phyloP scores from a whole-genome alignment of 2,329 filamentous ascomycete species.

The Penicillium nordicum region DNA sequence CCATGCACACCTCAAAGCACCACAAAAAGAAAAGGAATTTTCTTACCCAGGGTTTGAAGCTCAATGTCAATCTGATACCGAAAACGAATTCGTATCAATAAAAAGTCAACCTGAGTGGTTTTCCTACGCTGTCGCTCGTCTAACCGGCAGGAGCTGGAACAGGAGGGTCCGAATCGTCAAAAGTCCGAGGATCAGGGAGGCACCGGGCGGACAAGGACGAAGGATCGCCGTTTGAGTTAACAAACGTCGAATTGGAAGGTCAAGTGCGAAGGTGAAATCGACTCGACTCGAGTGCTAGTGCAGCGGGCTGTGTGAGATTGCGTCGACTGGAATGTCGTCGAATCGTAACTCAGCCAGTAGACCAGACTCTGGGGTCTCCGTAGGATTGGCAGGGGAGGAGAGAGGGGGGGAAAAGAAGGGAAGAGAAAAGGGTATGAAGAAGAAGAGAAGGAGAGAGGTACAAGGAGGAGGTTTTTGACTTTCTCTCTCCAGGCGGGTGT shows the following conservation, averaged over 20 bases:
- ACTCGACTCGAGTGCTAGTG: slow-evolving; percentile 38
- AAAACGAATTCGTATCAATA: slow-evolving; percentile 12
- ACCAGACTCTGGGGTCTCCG: slow-evolving; percentile 42
- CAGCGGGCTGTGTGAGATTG: slow-evolving; percentile 28
- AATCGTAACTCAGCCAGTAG: slow-evolving; percentile 31
- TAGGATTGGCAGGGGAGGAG: slow-evolving; percentile 29
- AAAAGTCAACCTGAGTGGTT: slow-evolving; percentile 1
- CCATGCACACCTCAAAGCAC: slow-evolving; percentile 5
- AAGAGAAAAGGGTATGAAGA: slow-evolving; percentile 15
- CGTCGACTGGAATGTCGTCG: slow-evolving; percentile 23
- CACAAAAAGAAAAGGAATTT: neutral
- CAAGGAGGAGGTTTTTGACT: slow-evolving; percentile 34
- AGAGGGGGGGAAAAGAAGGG: slow-evolving; percentile 18
- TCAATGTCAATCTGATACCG: slow-evolving; percentile 18
- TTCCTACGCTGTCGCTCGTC: slow-evolving; percentile 36
- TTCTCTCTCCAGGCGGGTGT: slow-evolving; percentile 45
- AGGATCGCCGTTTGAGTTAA: slow-evolving; percentile 39
- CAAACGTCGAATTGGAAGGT: slow-evolving; percentile 39
- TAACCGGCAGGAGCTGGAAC: slow-evolving; percentile 40
- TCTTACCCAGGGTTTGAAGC: slow-evolving; percentile 15
- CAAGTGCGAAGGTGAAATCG: slow-evolving; percentile 39
- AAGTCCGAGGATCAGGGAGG: slow-evolving; percentile 29
- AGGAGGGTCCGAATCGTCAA: slow-evolving; percentile 33
- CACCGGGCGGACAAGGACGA: slow-evolving; percentile 29
- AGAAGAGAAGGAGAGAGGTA: slow-evolving; percentile 34